Conservation (phyloP, 2,329 filamentous ascomycete genomes). For the Ceratocystis harringtonii region DNA sequence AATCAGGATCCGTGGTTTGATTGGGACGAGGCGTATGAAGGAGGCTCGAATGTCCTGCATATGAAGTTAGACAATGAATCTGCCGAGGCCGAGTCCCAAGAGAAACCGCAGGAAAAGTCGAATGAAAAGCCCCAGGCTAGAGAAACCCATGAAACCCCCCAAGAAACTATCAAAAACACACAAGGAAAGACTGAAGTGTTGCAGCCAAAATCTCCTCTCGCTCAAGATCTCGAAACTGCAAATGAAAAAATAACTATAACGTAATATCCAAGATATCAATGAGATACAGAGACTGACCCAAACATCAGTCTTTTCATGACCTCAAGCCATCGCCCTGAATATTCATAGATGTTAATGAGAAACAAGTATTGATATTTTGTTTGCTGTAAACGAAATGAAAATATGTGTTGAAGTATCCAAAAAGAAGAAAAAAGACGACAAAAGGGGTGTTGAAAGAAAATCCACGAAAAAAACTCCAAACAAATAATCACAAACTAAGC, state of each 20-base stretch:
- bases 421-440: background rate
- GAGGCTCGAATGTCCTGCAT: conserved; percentile 72
- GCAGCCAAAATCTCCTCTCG: background rate
- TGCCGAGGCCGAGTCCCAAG: background rate
- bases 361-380: background rate
- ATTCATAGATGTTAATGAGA: background rate
- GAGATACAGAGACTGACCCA: background rate
- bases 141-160: background rate
- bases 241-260: background rate
- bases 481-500: background rate
- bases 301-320: background rate
- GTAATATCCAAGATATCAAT: background rate
- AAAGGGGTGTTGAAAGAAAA: conserved; percentile 1
- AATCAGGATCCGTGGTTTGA: conserved; percentile 60
- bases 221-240: background rate
- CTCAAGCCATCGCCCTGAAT: background rate
- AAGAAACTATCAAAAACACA: background rate
- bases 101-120: conserved; percentile 20
- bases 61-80: conserved; percentile 24
- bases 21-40: conserved; percentile 62
- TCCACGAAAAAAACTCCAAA: background rate
- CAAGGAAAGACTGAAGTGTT: background rate
- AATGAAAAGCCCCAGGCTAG: no score
- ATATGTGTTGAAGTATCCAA: conserved; percentile 3
- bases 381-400: background rate